Evolutionary conservation across 345 rosid genomes (phyloP).

Genomic region (Mangifera indica): DNA sequence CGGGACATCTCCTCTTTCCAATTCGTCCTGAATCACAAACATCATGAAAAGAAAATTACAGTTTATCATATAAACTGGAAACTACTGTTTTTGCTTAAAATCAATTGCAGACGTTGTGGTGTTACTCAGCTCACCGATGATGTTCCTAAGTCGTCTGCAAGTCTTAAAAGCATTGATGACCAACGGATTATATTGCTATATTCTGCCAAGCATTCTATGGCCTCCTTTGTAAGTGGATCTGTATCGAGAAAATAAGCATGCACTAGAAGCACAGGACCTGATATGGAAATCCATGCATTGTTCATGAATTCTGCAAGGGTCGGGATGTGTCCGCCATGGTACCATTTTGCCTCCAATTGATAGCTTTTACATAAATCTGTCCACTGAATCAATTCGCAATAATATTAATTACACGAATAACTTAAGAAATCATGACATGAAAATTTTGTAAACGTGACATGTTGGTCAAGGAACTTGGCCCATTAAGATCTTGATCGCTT

Average conservation of each 20-base stretch:
- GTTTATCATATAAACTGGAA: neutral
- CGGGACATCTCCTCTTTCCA: conserved; percentile 31
- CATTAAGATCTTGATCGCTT: too few relatives aligned
- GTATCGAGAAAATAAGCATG: conserved; percentile 24
- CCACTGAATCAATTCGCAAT: too few relatives aligned
- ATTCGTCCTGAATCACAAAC: conserved; percentile 28
- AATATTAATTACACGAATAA: too few relatives aligned
- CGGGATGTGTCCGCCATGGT: too few relatives aligned
- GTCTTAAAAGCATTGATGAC: conserved; percentile 34
- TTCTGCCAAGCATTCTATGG: conserved; percentile 14
- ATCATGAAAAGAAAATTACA: too few relatives aligned
- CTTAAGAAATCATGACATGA: too few relatives aligned
- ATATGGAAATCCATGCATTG: conserved; percentile 35
- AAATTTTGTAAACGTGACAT: too few relatives aligned
- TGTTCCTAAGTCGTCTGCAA: conserved; percentile 46
- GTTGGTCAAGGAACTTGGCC: too few relatives aligned
- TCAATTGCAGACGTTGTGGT: neutral
- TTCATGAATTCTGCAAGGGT: neutral
- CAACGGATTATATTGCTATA: conserved; percentile 13
- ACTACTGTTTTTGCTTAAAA: neutral
- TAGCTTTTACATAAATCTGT: too few relatives aligned
- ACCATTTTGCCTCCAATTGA: too few relatives aligned
- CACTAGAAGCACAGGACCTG: conserved; percentile 22
- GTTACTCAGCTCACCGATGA: conserved; percentile 23
- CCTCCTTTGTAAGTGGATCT: conserved; percentile 21